phyloP scores from a whole-genome alignment of 208 protist genomes.

The Trichomonas gallinae region DNA sequence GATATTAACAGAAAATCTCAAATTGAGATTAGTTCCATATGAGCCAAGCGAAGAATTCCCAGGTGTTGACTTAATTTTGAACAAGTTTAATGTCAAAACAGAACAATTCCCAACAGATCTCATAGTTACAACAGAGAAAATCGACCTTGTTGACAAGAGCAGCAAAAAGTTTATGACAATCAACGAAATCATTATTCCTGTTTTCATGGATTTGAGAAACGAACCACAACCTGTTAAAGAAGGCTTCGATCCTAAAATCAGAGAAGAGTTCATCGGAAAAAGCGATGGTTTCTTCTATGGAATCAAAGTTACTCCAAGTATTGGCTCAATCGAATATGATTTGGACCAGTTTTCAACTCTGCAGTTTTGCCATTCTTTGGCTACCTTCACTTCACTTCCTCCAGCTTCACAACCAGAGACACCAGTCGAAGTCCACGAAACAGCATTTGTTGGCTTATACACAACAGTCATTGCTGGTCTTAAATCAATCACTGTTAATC shows the following conservation, averaged over 20 bases:
- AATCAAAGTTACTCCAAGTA: background rate
- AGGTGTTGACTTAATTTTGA: background rate
- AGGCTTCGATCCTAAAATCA: background rate
- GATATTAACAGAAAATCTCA: background rate
- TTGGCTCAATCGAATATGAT: background rate
- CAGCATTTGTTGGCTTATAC: background rate
- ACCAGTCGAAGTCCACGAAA: background rate
- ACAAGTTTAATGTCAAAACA: background rate
- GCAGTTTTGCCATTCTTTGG: background rate
- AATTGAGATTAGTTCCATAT: background rate
- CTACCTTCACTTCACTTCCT: background rate
- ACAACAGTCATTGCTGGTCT: background rate
- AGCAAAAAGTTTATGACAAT: background rate
- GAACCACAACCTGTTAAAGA: background rate
- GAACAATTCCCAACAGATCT: background rate
- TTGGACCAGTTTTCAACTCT: background rate
- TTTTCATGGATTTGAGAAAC: background rate
- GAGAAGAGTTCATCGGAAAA: background rate
- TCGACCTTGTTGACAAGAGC: background rate
- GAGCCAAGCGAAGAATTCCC: background rate
- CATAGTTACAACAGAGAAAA: background rate
- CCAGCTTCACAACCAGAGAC: background rate
- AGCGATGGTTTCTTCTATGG: background rate
- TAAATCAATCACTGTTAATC: background rate
- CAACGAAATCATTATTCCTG: background rate